Base-by-base conservation (phyloP, 140 eudicot genomes). In the Oenanthe javanica region DNA sequence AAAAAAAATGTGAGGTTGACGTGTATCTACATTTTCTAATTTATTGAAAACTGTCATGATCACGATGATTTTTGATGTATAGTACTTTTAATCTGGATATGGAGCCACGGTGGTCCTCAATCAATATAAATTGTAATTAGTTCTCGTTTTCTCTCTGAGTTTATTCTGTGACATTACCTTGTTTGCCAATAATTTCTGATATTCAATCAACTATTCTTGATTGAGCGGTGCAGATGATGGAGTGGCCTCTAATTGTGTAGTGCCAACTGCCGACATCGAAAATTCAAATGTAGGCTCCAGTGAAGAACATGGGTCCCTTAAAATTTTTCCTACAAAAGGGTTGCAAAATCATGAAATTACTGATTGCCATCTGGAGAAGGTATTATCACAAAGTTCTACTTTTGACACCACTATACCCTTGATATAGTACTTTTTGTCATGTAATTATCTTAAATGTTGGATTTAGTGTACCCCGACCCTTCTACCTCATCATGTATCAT, bases 361-460 rank as follows among this genome's bases (percentile, higher is more conserved):
- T 42, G 86, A 87, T 80, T 71, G 48, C 77, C 88, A 70, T 57
- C 64, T 76, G 69, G 85, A 74, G 86, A 90, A 92, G 93, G 97
- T 92, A 88, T 76, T 81, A 43, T 71, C 27, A 48, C 64, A n/a
- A n/a, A n/a, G n/a, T n/a, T n/a, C 47, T 38, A 66, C 54, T 75
- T 67, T 79, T 83, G 43, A 81, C 72, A 79, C 67, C 49, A 13
- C 25, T 54, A 76, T 25, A 19, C 59, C 79, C 71, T 76, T 55
- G 79, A 50, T 57, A 21, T 25, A 64, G 40, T 25, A 64, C 15
- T 64, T 10, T 55, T 23, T 66, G 36, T 79, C 10, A 23, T 78
- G 74, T 78, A 59, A 42, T 8, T 59, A 15, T 47, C 3, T 45
- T 61, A 21, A 43, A 42, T 45, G 66, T 81, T 61, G 45, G 14